A percentile compares a stretch with the other conserved stretches of the same genome.
phyloP scores from a whole-genome alignment of 2,329 filamentous ascomycete species.

The Talaromyces pinophilus region DNA sequence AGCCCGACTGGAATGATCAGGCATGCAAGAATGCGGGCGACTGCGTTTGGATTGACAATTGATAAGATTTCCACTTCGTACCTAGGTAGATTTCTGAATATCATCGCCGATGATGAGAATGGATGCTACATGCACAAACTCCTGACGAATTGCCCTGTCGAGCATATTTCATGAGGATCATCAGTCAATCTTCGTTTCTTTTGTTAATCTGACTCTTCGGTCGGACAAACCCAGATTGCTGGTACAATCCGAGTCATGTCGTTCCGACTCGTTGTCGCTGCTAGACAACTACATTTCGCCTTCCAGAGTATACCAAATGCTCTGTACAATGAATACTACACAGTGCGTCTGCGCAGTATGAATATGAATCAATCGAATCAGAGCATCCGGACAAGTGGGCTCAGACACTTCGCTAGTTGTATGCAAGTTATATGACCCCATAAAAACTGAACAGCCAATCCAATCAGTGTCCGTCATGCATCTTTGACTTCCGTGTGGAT shows the following conservation, averaged over 20 bases:
- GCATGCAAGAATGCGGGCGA: not conserved
- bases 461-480: slow-evolving; percentile 3
- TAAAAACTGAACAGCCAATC: not conserved
- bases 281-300: not conserved
- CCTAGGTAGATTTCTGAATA: not conserved
- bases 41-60: not conserved
- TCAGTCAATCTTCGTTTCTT: not conserved
- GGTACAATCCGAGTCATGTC: not conserved
- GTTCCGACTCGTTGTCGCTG: not conserved
- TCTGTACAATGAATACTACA: not conserved
- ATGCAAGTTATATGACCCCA: slow-evolving; percentile 1
- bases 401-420: not conserved
- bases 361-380: slow-evolving; percentile 3
- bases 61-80: not conserved
- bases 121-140: not conserved
- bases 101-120: slow-evolving; percentile 2
- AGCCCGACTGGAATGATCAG: slow-evolving; percentile 7
- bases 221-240: not conserved
- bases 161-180: not conserved
- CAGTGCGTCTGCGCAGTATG: not conserved
- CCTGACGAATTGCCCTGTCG: not conserved
- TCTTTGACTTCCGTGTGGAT: not conserved
- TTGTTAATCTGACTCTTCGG: not conserved
- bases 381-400: not conserved
- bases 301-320: not conserved